A percentile compares a stretch with the other conserved stretches of the same genome.
Evolutionary conservation across 202 grass and related monocot genomes (phyloP).

Genomic region (Carex arenaria): DNA sequence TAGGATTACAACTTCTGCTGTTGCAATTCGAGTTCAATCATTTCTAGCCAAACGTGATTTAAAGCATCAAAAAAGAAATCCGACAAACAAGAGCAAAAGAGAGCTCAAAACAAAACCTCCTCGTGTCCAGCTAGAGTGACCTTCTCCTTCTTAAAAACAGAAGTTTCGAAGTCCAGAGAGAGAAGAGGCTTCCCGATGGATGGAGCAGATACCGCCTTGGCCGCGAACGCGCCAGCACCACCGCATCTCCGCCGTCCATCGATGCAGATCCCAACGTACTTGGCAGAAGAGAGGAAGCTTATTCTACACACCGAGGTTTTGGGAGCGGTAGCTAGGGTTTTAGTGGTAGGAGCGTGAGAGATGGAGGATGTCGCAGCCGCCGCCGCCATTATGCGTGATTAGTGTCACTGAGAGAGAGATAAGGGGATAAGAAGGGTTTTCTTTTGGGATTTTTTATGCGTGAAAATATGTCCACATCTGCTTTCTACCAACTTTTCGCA

Average conservation of each 20-base stretch:
- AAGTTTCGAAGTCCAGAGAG: constrained; percentile 76
- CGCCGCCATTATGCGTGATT: constrained; percentile 33
- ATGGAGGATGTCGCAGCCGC: constrained; percentile 34
- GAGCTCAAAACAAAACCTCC: constrained; percentile 41
- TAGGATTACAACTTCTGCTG: not conserved
- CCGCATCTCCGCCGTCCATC: not conserved
- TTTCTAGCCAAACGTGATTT: not conserved
- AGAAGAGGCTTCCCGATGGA: constrained; percentile 36
- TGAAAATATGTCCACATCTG: not conserved
- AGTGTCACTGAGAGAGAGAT: not conserved
- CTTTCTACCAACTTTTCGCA: no score
- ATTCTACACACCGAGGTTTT: constrained; percentile 7
- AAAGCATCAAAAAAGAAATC: not conserved
- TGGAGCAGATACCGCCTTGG: constrained; percentile 43
- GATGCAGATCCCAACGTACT: not conserved
- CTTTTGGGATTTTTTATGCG: not conserved
- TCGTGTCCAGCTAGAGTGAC: constrained; percentile 82
- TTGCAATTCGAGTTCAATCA: not conserved
- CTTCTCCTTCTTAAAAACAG: constrained; percentile 96
- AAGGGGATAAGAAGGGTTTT: constrained; percentile 8
- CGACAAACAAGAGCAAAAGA: not conserved
- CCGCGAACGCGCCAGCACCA: constrained; percentile 32
- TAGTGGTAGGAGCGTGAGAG: constrained; percentile 22
- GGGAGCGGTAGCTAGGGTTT: constrained; percentile 32
- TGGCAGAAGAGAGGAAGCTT: constrained; percentile 24